Evolutionary conservation across 1,139 yeast species (phyloP), one percentile per base, ranked within the genome.

Genomic region (Saccharomycopsis crataegensis): DNA sequence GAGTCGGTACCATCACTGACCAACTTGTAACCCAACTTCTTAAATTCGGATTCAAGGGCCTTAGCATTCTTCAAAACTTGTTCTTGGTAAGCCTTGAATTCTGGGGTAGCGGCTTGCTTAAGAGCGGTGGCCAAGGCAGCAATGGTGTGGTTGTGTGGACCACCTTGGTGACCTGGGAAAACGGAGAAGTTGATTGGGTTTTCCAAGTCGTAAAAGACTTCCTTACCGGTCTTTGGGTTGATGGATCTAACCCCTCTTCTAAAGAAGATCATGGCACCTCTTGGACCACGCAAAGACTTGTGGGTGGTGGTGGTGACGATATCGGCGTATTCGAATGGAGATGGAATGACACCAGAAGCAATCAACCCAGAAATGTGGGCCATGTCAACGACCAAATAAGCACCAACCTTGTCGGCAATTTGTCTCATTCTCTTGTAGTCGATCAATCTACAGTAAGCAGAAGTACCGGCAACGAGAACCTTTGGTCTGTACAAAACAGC

Each of bases 161-260:
- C 99, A 78, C 99, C 99, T 77, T 93, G 99, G 74, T 93, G 98
- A 65, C 97, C 98, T 64, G 99, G 99, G 91, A 93, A 93, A 60
- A 93, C 98, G 8, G 97, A 90, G 72, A 93, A 93, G 81, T 93
- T 93, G 74, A 93, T 91, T 72, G 88, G 88, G 71, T 84, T 83
- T 76, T 93, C 99, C 70, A 93, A 80, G 69, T 93, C 97, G 72
- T 90, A 93, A 61, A 79, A 71, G 59, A 86, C 76, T 74, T 90
- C 94, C 71, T 86, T 86, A 63, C 98, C 98, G 67, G 91, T 88
- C 78, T 91, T 93, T 64, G 87, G 82, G 75, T 86, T 87, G 63
- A 84, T 79, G 51, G 88, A 82, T 75, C 97, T 83, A 59, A 90
- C 86, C 65, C 98, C 98, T 77, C 89, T 88, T 77, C 98, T 86